phyloP scores from a whole-genome alignment of 306 rosid genomes.

The Canavalia gladiata region DNA sequence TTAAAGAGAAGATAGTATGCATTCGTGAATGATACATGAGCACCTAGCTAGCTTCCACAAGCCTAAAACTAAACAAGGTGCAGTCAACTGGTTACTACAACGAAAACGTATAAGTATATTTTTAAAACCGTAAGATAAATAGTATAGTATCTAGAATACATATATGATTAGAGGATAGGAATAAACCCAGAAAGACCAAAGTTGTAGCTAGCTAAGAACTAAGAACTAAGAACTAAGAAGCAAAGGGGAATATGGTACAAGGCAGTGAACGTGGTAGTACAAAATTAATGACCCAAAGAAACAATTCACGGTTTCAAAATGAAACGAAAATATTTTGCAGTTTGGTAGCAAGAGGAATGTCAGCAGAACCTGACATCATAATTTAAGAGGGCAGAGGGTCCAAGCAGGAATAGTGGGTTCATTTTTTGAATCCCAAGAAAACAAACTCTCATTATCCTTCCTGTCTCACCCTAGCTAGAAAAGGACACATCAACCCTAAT shows the following conservation, averaged over 20 bases:
- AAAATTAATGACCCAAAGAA: constrained; percentile 40
- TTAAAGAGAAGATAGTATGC: neutral
- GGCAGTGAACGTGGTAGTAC: constrained; percentile 35
- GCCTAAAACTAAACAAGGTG: constrained; percentile 8
- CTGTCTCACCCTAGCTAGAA: constrained; percentile 65
- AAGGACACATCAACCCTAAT: constrained; percentile 71
- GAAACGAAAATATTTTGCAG: constrained; percentile 18
- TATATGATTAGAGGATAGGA: neutral
- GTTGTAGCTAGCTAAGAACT: neutral
- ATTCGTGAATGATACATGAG: neutral
- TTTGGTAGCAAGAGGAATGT: constrained; percentile 54
- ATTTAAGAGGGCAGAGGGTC: constrained; percentile 43
- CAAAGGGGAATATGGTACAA: constrained; percentile 46
- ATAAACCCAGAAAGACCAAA: neutral
- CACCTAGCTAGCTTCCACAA: no score
- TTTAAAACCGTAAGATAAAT: constrained; percentile 7
- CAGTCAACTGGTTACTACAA: neutral
- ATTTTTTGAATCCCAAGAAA: constrained; percentile 78
- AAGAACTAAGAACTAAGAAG: neutral
- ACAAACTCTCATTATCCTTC: constrained; percentile 73
- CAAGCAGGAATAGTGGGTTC: constrained; percentile 48
- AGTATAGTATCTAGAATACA: neutral
- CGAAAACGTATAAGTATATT: neutral
- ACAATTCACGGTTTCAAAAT: constrained; percentile 41
- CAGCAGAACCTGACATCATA: constrained; percentile 46